Evolutionary conservation across 2,329 filamentous ascomycete genomes (phyloP).

Genomic region (Fusarium luffae): DNA sequence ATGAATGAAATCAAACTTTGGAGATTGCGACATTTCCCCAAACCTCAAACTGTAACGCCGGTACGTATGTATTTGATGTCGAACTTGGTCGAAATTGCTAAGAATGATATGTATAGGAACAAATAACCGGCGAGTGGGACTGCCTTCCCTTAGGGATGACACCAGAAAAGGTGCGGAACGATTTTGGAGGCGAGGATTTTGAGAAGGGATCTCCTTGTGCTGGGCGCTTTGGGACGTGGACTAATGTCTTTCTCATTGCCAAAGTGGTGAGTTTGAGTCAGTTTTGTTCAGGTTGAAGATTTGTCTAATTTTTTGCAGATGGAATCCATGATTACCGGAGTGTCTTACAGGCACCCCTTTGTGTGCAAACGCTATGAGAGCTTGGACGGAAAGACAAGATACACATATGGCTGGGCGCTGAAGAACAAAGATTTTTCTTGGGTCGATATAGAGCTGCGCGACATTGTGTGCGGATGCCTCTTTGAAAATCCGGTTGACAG

Average conservation of each 20-base stretch:
- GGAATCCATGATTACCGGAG: conserved; percentile 43
- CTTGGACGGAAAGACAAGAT: not conserved
- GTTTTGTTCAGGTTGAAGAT: not conserved
- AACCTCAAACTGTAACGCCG: conserved; percentile 40
- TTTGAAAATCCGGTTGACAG: conserved; percentile 44
- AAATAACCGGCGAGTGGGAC: conserved; percentile 44
- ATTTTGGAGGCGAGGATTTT: conserved; percentile 26
- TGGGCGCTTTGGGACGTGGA: conserved; percentile 47
- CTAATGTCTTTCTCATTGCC: conserved; percentile 45
- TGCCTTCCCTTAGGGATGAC: conserved; percentile 3
- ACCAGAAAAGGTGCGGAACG: not conserved
- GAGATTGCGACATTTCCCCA: conserved; percentile 28
- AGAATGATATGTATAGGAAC: conserved; percentile 38
- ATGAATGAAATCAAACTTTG: conserved; percentile 27
- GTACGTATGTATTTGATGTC: conserved; percentile 30
- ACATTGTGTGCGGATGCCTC: conserved; percentile 43
- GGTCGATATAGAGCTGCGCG: conserved; percentile 40
- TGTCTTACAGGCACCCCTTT: conserved; percentile 27
- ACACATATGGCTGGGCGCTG: conserved; percentile 43
- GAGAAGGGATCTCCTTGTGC: conserved; percentile 29
- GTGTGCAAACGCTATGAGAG: not conserved
- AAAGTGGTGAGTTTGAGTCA: conserved; percentile 39
- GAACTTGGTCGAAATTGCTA: not conserved
- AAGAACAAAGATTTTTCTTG: not conserved
- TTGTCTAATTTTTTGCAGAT: conserved; percentile 39